Base-by-base conservation (phyloP, 768 basidiomycete genomes). In the Lentinula lateritia region DNA sequence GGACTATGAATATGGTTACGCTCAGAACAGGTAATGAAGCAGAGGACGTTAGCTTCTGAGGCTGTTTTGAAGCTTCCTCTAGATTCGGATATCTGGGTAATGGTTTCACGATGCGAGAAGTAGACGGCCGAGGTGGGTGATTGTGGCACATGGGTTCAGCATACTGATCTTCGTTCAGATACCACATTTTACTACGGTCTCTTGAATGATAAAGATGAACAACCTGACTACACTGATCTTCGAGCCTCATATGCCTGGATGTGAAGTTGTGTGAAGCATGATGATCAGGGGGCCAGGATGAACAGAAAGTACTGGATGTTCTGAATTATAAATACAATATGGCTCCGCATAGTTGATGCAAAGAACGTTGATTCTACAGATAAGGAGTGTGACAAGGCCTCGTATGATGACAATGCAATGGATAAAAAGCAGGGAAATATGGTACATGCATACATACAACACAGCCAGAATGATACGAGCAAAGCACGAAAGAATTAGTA, bases 111-210 rank as follows among this genome's bases (percentile, higher is more conserved):
- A 54, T 18, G 23, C 65, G 66, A 2, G 68, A 69, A 48, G 56
- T 58, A 28, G 68, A 69, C 57, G 66, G 68, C 9, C 41, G 66
- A 64, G 68, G 67, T 66, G 63, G 53, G 6, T 20, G 32, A 18
- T n/a, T 58, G 34, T 3, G 16, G 16, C 28, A 10, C n/a, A 15
- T 46, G 1, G 13, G 18, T 3, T n/a, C 34, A 13, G 7, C 2
- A 4, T 28, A 23, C n/a, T 42, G 12, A 36, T 20, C 20, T 20
- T 34, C 13, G 0, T 20, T 15, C 61, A 68, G 67, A 69, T 32
- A 65, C 65, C 2, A 67, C 68, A 0, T 69, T 67, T 48, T 69
- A 69, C 53, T 69, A 69, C 36, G 68, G 68, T 13, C 65, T 66
- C 3, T 60, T 69, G 52, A 64, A 69, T 48, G 68, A 64, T 10